phyloP scores from a whole-genome alignment of 805 yeast species.

The Kluyveromyces aestuarii region DNA sequence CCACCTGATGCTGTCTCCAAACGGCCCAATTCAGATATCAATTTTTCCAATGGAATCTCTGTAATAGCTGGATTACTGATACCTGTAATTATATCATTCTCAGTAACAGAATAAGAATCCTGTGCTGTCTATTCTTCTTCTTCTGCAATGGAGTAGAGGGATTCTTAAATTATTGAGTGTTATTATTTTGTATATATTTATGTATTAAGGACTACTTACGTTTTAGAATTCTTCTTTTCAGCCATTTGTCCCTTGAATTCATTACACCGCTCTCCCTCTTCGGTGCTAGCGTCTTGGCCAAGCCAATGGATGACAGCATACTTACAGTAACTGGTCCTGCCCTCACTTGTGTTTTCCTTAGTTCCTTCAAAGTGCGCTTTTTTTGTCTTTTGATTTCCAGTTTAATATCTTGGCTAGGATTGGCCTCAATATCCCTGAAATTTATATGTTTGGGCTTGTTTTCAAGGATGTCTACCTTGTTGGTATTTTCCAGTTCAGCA shows the following conservation, averaged over 20 bases:
- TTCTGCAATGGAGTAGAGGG: constrained; percentile 1
- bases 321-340: constrained; percentile 37
- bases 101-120: constrained; percentile 11
- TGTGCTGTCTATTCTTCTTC: neutral
- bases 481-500: constrained; percentile 21
- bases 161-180: neutral
- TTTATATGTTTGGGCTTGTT: constrained; percentile 26
- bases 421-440: constrained; percentile 22
- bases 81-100: constrained; percentile 22
- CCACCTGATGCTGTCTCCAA: neutral
- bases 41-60: constrained; percentile 14
- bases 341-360: constrained; percentile 23
- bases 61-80: constrained; percentile 20
- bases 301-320: constrained; percentile 17
- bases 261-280: constrained; percentile 18
- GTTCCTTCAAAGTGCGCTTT: constrained; percentile 26
- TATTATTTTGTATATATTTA: neutral
- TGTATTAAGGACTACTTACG: constrained; percentile 14
- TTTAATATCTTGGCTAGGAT: constrained; percentile 11
- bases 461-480: constrained; percentile 11
- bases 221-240: constrained; percentile 23
- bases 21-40: neutral
- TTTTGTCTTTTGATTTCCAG: constrained; percentile 17
- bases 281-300: constrained; percentile 21
- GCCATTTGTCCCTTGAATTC: constrained; percentile 27